Evolutionary conservation across 805 yeast genomes (phyloP).

Genomic region (Wickerhamomyces sydowiorum): DNA sequence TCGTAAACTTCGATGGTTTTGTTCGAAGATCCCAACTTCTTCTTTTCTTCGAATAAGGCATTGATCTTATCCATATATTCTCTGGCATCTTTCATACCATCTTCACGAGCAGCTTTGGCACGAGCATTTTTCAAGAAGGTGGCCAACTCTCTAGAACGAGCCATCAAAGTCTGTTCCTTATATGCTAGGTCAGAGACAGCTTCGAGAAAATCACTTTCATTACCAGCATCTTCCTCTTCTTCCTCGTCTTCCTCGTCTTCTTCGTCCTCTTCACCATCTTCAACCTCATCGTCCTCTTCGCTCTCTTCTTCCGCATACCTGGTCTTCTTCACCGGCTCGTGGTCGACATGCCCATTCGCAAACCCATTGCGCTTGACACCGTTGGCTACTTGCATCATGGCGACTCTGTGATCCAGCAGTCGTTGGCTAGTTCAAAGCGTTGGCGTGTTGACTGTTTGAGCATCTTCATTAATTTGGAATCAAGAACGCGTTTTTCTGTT

Average conservation of each 20-base stretch:
- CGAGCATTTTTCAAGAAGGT: slow-evolving; percentile 30
- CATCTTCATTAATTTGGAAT: too few species aligned
- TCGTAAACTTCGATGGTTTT: slow-evolving; percentile 51
- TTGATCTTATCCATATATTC: slow-evolving; percentile 41
- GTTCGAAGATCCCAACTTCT: slow-evolving; percentile 27
- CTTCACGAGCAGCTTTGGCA: slow-evolving; percentile 49
- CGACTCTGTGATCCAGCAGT: not conserved
- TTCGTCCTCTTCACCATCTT: slow-evolving; percentile 6
- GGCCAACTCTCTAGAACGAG: slow-evolving; percentile 26
- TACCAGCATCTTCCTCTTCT: slow-evolving; percentile 7
- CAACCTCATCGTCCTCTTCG: slow-evolving; percentile 7
- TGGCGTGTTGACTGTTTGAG: too few species aligned
- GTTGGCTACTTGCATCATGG: not conserved
- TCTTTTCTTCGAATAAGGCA: slow-evolving; percentile 37
- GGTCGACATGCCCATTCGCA: not conserved
- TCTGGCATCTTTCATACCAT: slow-evolving; percentile 46
- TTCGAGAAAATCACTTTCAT: too few species aligned
- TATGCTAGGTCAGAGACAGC: too few species aligned
- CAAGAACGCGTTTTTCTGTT: too few species aligned
- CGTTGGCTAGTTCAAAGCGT: too few species aligned
- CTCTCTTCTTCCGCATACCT: slow-evolving; percentile 2
- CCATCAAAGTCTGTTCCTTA: slow-evolving; percentile 24
- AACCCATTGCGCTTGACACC: not conserved
- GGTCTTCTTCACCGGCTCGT: not conserved
- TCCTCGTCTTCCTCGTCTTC: slow-evolving; percentile 9